These are phyloP conservation scores for Parietaria judaica DNA, from an alignment of 306 rosid genomes.

Conservation along the genomic window DNA sequence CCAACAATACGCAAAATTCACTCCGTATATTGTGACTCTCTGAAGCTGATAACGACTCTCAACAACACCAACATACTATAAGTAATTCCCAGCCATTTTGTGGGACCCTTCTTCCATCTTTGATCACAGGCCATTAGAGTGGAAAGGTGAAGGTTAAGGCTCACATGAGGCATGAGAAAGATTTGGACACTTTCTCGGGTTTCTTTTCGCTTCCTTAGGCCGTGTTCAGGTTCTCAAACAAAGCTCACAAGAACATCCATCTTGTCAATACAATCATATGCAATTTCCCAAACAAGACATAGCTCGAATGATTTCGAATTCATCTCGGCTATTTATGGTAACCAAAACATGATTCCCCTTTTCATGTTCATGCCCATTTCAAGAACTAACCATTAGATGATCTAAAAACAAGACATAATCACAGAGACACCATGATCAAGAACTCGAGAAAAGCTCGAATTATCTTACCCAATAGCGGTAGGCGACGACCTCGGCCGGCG, in stretches of 20 bases:
- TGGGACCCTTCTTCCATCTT: conserved; percentile 20
- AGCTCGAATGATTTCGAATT: conserved; percentile 9
- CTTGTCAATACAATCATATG: not conserved
- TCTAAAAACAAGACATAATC: not conserved
- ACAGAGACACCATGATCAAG: not conserved
- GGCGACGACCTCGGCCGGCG: conserved; percentile 89
- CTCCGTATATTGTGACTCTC: not conserved
- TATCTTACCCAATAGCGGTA: conserved; percentile 86
- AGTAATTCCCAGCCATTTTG: conserved; percentile 16
- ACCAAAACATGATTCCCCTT: conserved; percentile 14
- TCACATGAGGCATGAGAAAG: conserved; percentile 28
- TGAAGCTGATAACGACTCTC: conserved; percentile 16
- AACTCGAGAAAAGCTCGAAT: not conserved
- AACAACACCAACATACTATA: conserved; percentile 18
- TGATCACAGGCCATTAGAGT: conserved; percentile 13
- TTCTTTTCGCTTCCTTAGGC: not conserved
- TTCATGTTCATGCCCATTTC: conserved; percentile 12
- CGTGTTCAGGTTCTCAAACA: not conserved
- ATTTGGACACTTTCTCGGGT: conserved; percentile 15
- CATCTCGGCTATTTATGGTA: conserved; percentile 16
- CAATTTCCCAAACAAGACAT: not conserved
- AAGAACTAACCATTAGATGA: not conserved
- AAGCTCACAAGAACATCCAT: conserved; percentile 11
- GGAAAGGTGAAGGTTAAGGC: conserved; percentile 17
- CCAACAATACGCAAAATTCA: not conserved